These are phyloP conservation scores for Talaromyces sp. DNA, from an alignment of 2,329 filamentous ascomycete species.

Conservation along the genomic window DNA sequence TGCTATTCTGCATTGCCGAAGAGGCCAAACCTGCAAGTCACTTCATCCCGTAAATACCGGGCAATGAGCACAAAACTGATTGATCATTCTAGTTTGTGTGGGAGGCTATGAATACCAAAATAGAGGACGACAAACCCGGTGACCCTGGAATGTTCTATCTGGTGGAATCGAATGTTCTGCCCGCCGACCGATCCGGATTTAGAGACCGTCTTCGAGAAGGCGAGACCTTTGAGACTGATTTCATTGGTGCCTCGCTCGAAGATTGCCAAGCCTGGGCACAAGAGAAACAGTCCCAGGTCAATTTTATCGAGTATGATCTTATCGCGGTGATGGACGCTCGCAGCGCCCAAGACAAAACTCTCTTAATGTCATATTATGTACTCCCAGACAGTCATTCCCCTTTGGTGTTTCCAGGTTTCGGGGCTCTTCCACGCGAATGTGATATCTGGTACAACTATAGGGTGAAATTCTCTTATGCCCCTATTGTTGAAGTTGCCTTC, in stretches of 20 bases:
- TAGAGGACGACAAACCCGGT: background rate
- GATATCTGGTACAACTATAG: constrained; percentile 5
- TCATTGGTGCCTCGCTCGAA: background rate
- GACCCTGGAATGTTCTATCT: background rate
- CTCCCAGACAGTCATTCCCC: background rate
- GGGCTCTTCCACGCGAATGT: background rate
- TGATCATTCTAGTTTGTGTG: background rate
- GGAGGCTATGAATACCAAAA: background rate
- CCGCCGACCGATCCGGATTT: background rate
- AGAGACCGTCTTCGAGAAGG: background rate
- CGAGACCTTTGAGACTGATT: constrained; percentile 6
- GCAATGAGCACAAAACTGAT: background rate
- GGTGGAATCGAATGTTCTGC: background rate
- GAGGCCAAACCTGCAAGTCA: constrained; percentile 7
- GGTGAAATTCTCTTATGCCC: constrained; percentile 1
- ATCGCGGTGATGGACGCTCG: background rate
- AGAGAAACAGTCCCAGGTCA: background rate
- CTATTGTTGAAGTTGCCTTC: background rate
- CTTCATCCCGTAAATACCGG: background rate
- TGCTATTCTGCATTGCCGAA: constrained; percentile 8
- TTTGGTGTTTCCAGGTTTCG: background rate
- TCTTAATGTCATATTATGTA: background rate
- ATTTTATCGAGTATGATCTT: background rate
- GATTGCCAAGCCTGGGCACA: constrained; percentile 4
- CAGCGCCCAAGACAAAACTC: constrained; percentile 4